Base-by-base conservation (phyloP, 2,329 filamentous ascomycete species). In the Pestalotiopsis sp. region DNA sequence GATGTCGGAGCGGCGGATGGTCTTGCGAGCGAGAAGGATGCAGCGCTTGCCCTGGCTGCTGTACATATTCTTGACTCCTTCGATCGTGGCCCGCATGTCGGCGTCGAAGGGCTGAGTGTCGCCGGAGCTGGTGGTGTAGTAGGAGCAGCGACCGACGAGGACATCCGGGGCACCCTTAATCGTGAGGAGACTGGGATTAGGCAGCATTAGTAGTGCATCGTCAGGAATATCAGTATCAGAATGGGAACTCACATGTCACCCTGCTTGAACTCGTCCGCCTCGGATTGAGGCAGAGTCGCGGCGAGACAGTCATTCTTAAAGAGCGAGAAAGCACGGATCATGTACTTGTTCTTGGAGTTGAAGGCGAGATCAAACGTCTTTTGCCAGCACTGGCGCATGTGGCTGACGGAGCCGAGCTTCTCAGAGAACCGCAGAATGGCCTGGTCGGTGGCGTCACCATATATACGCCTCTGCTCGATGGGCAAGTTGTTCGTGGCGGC, bases 271-370 rank as follows among this genome's bases (percentile, higher is more conserved):
- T 72, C 67, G 4, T 76, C 69, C 1, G 78, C 79, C 23, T 81
- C 81, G 6, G 72, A 74, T 3, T 74, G 67, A 0, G 82, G 77
- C 4, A 87, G 71, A 1, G 83, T 84, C n/a, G 78, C 68, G 2
- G 70, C 61, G 41, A 83, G 72, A 17, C 80, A 80, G 49, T 81
- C 78, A n/a, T 78, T 76, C 38, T 81, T 76, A 2, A 78, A 79
- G 52, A 86, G 72, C 2, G 83, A 83, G 63, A 91, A 87, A 0
- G 90, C 86, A 41, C 89, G 85, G 67, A 94, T 87, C 89, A 94
- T 94, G 76, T 90, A 94, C 79, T 95, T 95, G 81, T 94, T 94
- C 83, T 93, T 93, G 80, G 91, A 93, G 81, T 94, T 94, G 78
- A 95, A 95, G 0, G 91, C 88, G 36, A 93, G 82, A 67, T 92